Evolutionary conservation across 495 filamentous ascomycete species (phyloP).

Genomic region (Penicillium salamii): DNA sequence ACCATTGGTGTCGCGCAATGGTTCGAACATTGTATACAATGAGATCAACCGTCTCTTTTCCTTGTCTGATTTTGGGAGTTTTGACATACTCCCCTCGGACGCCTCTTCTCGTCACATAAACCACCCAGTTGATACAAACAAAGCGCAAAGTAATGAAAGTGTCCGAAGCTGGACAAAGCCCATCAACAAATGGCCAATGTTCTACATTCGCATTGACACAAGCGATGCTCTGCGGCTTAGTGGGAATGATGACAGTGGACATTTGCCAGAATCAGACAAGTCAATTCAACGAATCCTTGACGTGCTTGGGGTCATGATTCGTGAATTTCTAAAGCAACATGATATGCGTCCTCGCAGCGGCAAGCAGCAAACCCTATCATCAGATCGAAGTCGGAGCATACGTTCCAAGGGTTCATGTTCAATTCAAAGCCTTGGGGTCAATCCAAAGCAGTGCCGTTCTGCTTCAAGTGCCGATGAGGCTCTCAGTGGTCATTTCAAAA

Average conservation of each 20-base stretch:
- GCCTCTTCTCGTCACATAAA: background rate
- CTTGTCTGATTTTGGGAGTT: constrained; percentile 71
- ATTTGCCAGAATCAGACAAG: constrained; percentile 38
- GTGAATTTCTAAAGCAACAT: constrained; percentile 67
- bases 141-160: constrained; percentile 55
- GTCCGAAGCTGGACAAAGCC: constrained; percentile 58
- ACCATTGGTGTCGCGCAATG: constrained; percentile 49
- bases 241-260: constrained; percentile 9
- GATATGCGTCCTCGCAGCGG: constrained; percentile 52
- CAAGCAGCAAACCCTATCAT: constrained; percentile 14
- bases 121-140: constrained; percentile 30
- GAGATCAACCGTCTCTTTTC: constrained; percentile 77
- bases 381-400: constrained; percentile 1
- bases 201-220: constrained; percentile 68
- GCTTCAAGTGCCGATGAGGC: constrained; percentile 23
- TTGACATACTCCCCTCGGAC: constrained; percentile 37
- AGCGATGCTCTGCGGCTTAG: constrained; percentile 5
- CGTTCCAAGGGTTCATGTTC: background rate
- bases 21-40: constrained; percentile 67
- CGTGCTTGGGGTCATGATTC: constrained; percentile 60
- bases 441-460: background rate
- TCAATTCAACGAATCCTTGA: constrained; percentile 53
- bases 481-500: constrained; percentile 25
- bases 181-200: constrained; percentile 87
- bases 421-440: background rate